Evolutionary conservation across 495 filamentous ascomycete species (phyloP).

Genomic region (Aspergillus olivimuriae): DNA sequence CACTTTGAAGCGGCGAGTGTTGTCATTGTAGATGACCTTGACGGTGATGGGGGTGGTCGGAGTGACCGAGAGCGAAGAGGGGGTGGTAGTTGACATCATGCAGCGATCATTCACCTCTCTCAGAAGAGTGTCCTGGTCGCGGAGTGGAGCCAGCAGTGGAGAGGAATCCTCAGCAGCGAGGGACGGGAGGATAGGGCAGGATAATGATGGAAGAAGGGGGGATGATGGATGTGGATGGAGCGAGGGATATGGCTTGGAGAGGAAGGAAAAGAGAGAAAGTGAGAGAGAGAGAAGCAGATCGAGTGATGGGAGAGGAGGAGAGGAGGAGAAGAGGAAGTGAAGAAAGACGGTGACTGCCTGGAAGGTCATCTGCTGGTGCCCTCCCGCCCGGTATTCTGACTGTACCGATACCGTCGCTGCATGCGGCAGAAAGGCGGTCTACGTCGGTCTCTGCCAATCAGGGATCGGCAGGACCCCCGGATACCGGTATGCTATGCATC

Average conservation of each 20-base stretch:
- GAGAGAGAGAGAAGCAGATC: conserved; percentile 3
- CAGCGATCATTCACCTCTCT: too few species aligned
- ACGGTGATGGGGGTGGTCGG: conserved; percentile 76
- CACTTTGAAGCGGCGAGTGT: conserved; percentile 81
- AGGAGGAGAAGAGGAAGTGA: conserved; percentile 6
- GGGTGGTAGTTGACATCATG: conserved; percentile 30
- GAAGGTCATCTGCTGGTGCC: conserved; percentile 14
- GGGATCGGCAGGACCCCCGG: too few species aligned
- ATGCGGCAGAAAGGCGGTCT: conserved; percentile 6
- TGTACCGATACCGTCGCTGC: too few species aligned
- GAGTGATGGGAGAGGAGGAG: neutral
- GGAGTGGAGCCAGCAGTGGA: too few species aligned
- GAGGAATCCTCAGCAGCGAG: too few species aligned
- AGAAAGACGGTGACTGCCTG: conserved; percentile 9
- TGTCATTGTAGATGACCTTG: conserved; percentile 70
- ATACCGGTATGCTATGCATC: too few species aligned
- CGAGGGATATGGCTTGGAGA: neutral
- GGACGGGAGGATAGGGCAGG: too few species aligned
- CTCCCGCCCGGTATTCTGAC: conserved; percentile 10
- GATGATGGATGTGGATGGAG: conserved; percentile 1
- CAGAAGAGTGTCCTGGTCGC: too few species aligned
- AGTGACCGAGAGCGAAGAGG: conserved; percentile 32
- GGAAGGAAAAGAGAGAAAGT: conserved; percentile 1
- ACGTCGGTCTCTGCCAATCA: too few species aligned
- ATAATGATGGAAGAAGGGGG: neutral